Evolutionary conservation across 2,329 filamentous ascomycete species (phyloP), one percentile per base, ranked within the genome.

Genomic region (Rosellinia necatrix): DNA sequence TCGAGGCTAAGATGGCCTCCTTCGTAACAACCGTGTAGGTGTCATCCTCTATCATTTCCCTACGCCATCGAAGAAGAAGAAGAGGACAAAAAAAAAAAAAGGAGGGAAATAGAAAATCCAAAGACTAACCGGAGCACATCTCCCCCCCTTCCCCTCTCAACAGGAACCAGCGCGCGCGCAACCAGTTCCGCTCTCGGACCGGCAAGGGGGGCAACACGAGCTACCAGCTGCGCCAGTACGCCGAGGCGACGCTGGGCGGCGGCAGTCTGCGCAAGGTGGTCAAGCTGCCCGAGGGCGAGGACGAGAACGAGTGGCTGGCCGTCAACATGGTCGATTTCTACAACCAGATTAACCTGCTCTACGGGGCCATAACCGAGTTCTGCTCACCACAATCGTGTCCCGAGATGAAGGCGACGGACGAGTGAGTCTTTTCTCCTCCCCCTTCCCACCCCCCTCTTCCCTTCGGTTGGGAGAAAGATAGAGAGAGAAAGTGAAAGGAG

Each of bases 261-360:
- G 94, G 94, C 44, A 97, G 92, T 75, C 77, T 99, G 76, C 86
- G 92, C 68, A 97, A 99, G 78, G 92, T 96, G 24, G 94, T 99
- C 64, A 96, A 93, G 80, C 80, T 99, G 59, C 94, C 96, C 12
- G 96, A 99, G 71, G 94, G 96, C 56, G 94, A 99, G 72, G 94
- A 99, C 71, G 83, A 96, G 76, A 96, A 97, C 72, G 94, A 99
- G 76, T 99, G 94, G 94, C 77, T 99, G 59, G 94, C 94, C 24
- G 94, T 99, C 67, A 99, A 99, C 77, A 90, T 99, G 79, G 94
- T 99, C 78, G 94, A 99, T 76, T 99, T 99, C 76, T 99, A 99
- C 85, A 99, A 99, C 79, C 94, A 99, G 76, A 96, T 99, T 80
- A 99, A 99, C 77, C 84, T 99, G 30, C 87, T 99, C 57, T 99